Evolutionary conservation across 345 rosid genomes (phyloP).

Genomic region (Garcia nutans): DNA sequence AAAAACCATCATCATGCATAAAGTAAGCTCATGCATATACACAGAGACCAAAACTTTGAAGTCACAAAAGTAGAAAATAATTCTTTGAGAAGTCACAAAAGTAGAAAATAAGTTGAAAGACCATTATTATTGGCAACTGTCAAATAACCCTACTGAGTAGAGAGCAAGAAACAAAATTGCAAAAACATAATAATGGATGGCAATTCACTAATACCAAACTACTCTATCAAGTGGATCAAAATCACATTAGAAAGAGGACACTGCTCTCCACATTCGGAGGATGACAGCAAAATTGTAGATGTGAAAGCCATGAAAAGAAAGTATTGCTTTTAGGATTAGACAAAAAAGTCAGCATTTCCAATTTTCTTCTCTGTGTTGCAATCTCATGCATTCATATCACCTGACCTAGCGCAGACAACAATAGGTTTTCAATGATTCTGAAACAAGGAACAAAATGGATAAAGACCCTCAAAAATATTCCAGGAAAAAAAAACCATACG

Average conservation of each 20-base stretch:
- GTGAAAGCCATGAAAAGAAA: background rate
- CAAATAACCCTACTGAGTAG: background rate
- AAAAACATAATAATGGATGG: background rate
- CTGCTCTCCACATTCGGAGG: background rate
- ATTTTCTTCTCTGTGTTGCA: background rate
- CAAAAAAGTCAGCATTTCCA: background rate
- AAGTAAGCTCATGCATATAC: background rate
- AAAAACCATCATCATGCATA: conserved; percentile 14
- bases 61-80: background rate
- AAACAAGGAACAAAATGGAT: background rate
- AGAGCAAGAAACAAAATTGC: background rate
- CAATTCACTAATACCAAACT: no score
- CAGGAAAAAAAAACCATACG: background rate
- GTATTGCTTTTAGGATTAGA: background rate
- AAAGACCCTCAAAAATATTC: background rate
- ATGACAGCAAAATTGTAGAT: background rate
- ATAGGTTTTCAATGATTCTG: background rate
- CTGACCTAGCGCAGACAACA: background rate
- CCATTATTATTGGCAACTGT: background rate
- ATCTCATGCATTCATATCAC: background rate
- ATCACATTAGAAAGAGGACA: no score
- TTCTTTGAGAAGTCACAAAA: background rate
- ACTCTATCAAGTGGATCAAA: no score
- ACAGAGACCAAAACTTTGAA: background rate
- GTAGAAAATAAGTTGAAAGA: background rate